Evolutionary conservation across 83 land plant species (phyloP), one percentile per base, ranked within the genome.

Genomic region (Diphasiastrum complanatum): DNA sequence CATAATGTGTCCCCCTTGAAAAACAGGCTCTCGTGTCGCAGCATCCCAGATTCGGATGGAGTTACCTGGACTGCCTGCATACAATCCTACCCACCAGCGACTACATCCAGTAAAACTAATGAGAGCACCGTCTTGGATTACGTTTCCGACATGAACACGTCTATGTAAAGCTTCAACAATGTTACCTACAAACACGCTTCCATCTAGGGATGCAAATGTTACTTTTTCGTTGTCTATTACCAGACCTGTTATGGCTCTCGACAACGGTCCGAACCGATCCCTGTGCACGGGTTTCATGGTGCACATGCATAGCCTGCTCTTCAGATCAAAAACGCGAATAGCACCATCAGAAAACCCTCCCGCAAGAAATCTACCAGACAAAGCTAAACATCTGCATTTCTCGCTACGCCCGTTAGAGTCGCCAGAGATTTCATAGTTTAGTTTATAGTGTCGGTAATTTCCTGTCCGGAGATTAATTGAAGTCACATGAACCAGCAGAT

Each of bases 31-130:
- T 47, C 68, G 81, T 0, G 83, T 63, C 4, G 3, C 51, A 2
- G 65, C 57, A 58, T 81, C 60, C 89, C 89, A 85, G 0, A 85
- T 65, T 43, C 57, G 89, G 53, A 79, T 64, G 22, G 85, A 73
- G n/a, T 73, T 68, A 3, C 81, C 85, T 0, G 85, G 80, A 2
- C 65, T 79, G 0, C 89, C 89, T 11, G 85, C 85, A 50, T 62
- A 85, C 10, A 85, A 74, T 0, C 85, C 89, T 0, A 85, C 78
- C 89, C 89, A 85, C 60, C 66, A 74, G 22, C 74, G 46, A 33
- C n/a, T 31, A 60, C 80, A 61, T 12, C 83, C 89, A 4, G 83
- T 24, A 45, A 85, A 85, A 45, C 77, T 79, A 0, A 85, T 75
- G 29, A 85, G 45, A 1, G 64, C 65, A 16, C 89, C 89, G 47